Conservation (phyloP, 371 early-diverging fungal genomes). For the Syncephalastrum racemosum region DNA sequence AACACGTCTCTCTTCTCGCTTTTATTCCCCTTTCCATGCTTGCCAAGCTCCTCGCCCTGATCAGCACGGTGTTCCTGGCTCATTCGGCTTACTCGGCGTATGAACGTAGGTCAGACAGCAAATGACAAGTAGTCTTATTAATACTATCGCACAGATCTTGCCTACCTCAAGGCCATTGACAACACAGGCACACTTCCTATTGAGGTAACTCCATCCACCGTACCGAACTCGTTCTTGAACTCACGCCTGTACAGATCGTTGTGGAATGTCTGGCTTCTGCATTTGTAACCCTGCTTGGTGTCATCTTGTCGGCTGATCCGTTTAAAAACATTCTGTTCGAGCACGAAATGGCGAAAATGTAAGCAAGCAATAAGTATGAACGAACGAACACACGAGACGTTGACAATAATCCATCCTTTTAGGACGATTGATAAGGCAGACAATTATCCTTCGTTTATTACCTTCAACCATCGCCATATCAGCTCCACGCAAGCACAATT, state of each 20-base stretch:
- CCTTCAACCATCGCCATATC: constrained; percentile 60
- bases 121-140: neutral
- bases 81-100: constrained; percentile 72
- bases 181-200: constrained; percentile 54
- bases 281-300: constrained; percentile 37
- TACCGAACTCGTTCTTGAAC: neutral
- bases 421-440: constrained; percentile 69
- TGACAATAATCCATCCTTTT: constrained; percentile 6
- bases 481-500: constrained; percentile 35
- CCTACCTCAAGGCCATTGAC: constrained; percentile 67
- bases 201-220: constrained; percentile 42
- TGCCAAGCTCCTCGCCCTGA: constrained; percentile 51
- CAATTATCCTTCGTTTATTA: constrained; percentile 62
- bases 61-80: constrained; percentile 55
- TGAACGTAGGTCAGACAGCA: constrained; percentile 51
- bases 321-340: constrained; percentile 65
- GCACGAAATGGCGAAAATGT: constrained; percentile 65
- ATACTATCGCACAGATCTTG: constrained; percentile 48
- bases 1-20: no score
- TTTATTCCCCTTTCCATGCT: neutral
- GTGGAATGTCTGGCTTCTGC: constrained; percentile 43
- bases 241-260: constrained; percentile 24
- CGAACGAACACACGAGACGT: neutral
- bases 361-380: constrained; percentile 14
- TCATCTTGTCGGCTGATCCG: constrained; percentile 52